phyloP scores from a whole-genome alignment of 2,329 filamentous ascomycete species.

The Fusarium cyanostomum region DNA sequence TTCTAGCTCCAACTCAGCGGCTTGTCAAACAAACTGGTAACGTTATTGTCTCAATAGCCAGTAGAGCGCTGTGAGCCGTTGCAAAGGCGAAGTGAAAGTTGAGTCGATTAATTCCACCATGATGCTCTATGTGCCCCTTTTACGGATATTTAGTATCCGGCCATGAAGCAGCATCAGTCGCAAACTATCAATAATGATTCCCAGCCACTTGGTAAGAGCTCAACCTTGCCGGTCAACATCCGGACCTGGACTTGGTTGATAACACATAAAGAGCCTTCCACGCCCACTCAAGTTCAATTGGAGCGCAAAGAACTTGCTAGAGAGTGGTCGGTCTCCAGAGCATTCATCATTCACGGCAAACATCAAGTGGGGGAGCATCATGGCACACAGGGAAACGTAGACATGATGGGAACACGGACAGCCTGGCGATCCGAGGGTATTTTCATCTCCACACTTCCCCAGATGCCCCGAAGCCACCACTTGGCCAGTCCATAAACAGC shows the following conservation, averaged over 20 bases:
- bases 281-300: conserved; percentile 12
- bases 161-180: too few relatives aligned
- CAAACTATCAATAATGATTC: too few relatives aligned
- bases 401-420: conserved; percentile 14
- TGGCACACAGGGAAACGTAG: conserved; percentile 11
- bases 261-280: conserved; percentile 4
- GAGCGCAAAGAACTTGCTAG: background rate
- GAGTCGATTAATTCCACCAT: too few relatives aligned
- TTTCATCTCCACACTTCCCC: conserved; percentile 26
- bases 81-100: too few relatives aligned
- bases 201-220: too few relatives aligned
- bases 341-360: conserved; percentile 22
- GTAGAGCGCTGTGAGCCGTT: too few relatives aligned
- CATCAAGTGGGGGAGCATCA: conserved; percentile 4
- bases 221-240: conserved; percentile 23
- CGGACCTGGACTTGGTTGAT: background rate
- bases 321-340: background rate
- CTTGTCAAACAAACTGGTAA: too few relatives aligned
- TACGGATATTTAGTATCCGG: too few relatives aligned
- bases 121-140: too few relatives aligned
- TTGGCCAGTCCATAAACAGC: conserved; percentile 18
- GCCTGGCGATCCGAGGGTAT: background rate
- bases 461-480: conserved; percentile 6
- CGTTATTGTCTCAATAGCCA: too few relatives aligned
- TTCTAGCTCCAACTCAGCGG: background rate